Base-by-base conservation (phyloP, 78 protist genomes). In the Cavenderia fasciculata region DNA sequence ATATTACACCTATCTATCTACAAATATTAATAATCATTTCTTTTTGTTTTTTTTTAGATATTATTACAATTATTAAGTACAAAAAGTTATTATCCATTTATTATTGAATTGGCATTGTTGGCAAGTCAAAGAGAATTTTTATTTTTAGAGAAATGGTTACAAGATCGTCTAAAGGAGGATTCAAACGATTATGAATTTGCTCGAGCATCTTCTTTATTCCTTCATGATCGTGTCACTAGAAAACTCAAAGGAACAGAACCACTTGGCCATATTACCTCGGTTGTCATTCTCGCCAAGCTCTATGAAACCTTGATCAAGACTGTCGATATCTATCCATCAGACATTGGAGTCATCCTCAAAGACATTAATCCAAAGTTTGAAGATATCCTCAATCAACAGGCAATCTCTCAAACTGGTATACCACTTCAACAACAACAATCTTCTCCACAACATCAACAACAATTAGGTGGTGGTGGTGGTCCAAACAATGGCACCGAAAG, bases 71-170 rank as follows among this genome's bases (percentile, higher is more conserved):
- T 92, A 43, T 77, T 95, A 16, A 43, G 46, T 62, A 63, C 57
- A 69, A 59, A 21, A 71, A 89, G 6, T n/a, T n/a, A n/a, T n/a
- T 76, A 47, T 49, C 59, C 94, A 41, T 97, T 97, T 31, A 38
- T 94, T 54, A 41, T 97, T 61, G 96, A 96, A 63, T 71, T 97
- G 36, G 97, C 98, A 44, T 34, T 89, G 1, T 74, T 96, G 44
- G 98, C 98, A 1, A 41, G 94, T 4, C 95, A 87, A 11, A 65
- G 96, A 38, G 98, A 96, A 27, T 82, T 62, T 59, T 74, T 97
- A 52, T 82, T 94, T 56, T 61, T 96, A 33, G 97, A 86, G 21
- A 33, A 38, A 47, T 97, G 98, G 98, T 38, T 97, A n/a, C 74
- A 74, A 41, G 86, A 86, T 10, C 23, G 78, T 47, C 63, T 94